These are phyloP conservation scores for Crithidia thermophila DNA, from an alignment of 208 protist species.

Conservation along the genomic window DNA sequence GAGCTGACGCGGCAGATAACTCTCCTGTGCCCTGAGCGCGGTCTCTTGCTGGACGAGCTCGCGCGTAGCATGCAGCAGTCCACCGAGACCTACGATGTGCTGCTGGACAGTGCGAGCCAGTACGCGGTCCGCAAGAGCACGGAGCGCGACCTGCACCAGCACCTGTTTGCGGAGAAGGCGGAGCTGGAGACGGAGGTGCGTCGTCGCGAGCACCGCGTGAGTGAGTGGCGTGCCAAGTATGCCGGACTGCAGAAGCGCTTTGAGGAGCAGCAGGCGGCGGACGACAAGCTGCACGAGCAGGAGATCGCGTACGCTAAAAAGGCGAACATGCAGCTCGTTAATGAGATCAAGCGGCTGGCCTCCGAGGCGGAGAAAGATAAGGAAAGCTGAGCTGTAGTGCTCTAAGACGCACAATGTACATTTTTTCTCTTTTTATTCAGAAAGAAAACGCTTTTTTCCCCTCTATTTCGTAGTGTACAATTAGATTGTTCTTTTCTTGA, in stretches of 20 bases:
- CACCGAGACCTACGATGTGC: constrained; percentile 81
- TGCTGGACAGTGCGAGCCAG: constrained; percentile 85
- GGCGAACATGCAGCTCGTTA: constrained; percentile 85
- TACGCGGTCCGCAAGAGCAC: constrained; percentile 90
- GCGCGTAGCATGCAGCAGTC: constrained; percentile 61
- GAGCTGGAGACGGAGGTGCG: constrained; percentile 84
- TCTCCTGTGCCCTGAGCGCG: constrained; percentile 86
- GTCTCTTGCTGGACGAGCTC: constrained; percentile 76
- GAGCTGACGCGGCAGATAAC: constrained; percentile 90
- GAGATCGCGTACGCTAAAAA: constrained; percentile 90
- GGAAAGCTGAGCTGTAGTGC: constrained; percentile 12
- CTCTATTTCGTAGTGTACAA: no score
- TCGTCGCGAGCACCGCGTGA: constrained; percentile 84
- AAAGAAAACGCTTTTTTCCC: not conserved
- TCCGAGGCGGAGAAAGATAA: constrained; percentile 56
- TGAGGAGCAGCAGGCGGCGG: constrained; percentile 76
- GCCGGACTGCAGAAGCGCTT: constrained; percentile 81
- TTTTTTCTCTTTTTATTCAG: not conserved
- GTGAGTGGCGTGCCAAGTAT: constrained; percentile 83
- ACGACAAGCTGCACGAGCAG: constrained; percentile 76
- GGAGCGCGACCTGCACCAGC: constrained; percentile 72
- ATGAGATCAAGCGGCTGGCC: constrained; percentile 86
- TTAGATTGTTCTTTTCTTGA: no score
- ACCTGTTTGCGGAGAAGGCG: constrained; percentile 68
- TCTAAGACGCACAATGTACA: no score